Evolutionary conservation across 1,284 basidiomycete species (phyloP).

Genomic region (Baeospora myosura): DNA sequence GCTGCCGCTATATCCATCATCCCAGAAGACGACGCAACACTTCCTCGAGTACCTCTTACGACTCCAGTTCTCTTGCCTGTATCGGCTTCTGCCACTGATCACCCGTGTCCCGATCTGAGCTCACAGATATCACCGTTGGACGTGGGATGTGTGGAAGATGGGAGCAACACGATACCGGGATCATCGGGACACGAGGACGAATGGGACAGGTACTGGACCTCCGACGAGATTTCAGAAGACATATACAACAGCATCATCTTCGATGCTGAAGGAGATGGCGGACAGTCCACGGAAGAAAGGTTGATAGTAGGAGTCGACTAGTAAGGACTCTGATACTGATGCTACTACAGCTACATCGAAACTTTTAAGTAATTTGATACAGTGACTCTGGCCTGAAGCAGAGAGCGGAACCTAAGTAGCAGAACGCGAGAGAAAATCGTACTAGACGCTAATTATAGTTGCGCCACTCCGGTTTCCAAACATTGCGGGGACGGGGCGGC

Average conservation of each 20-base stretch:
- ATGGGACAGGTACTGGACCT: constrained; percentile 39
- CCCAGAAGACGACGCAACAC: constrained; percentile 17
- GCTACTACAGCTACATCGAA: too few species aligned
- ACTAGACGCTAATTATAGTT: too few species aligned
- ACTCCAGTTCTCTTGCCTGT: constrained; percentile 2
- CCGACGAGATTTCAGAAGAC: constrained; percentile 26
- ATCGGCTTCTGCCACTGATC: neutral
- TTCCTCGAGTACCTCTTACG: neutral
- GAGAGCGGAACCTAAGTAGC: too few species aligned
- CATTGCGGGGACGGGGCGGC: too few species aligned
- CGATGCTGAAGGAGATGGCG: too few species aligned
- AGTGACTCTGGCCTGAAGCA: too few species aligned
- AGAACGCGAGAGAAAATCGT: too few species aligned
- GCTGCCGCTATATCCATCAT: constrained; percentile 45
- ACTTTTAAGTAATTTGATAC: too few species aligned
- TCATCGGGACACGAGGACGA: constrained; percentile 23
- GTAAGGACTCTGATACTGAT: too few species aligned
- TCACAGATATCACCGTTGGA: constrained; percentile 31
- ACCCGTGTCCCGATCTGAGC: constrained; percentile 6
- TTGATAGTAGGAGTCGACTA: too few species aligned
- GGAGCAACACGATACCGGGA: constrained; percentile 2
- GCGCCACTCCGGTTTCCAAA: too few species aligned
- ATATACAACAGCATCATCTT: constrained; percentile 27
- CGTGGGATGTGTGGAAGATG: constrained; percentile 24
- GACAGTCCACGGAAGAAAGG: too few species aligned